phyloP scores from a whole-genome alignment of 495 filamentous ascomycete species.

The Platismatia glauca region DNA sequence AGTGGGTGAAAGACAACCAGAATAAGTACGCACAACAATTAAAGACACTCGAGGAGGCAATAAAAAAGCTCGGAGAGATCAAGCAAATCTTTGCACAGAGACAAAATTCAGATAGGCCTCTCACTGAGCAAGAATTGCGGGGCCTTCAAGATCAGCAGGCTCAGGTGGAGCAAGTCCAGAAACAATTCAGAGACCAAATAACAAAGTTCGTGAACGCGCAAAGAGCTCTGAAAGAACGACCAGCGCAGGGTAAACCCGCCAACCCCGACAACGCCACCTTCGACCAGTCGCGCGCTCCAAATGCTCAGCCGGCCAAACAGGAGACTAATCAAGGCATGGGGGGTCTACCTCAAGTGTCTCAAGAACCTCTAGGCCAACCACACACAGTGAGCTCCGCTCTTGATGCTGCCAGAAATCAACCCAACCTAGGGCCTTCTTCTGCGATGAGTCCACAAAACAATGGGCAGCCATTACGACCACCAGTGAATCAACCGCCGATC shows the following conservation, averaged over 20 bases:
- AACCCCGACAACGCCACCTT: conserved; percentile 18
- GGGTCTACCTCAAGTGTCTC: conserved; percentile 2
- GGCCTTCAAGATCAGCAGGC: conserved; percentile 36
- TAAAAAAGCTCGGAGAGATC: conserved; percentile 18
- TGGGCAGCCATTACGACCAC: conserved; percentile 14
- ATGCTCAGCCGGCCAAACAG: conserved; percentile 26
- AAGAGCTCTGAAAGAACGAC: conserved; percentile 37
- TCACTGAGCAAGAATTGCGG: conserved; percentile 38
- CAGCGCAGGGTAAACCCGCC: conserved; percentile 29
- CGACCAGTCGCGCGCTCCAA: conserved; percentile 3
- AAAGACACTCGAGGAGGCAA: conserved; percentile 44
- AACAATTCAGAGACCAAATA: conserved; percentile 40
- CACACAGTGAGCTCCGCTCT: conserved; percentile 48
- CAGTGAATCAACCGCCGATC: conserved; percentile 20
- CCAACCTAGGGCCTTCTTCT: conserved; percentile 29
- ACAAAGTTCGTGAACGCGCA: conserved; percentile 43
- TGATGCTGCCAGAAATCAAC: conserved; percentile 42
- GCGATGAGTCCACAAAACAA: conserved; percentile 19
- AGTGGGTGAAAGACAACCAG: conserved; percentile 35
- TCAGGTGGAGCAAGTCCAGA: conserved; percentile 33
- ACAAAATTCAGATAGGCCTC: conserved; percentile 30
- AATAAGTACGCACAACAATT: conserved; percentile 43
- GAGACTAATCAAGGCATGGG: conserved; percentile 7
- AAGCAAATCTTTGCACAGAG: conserved; percentile 33
- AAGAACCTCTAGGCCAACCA: conserved; percentile 36